Percentiles rank a stretch among this genome's conserved stretches.
Evolutionary conservation across 2,329 filamentous ascomycete species (phyloP).

Genomic region (Trichoderma gracile): DNA sequence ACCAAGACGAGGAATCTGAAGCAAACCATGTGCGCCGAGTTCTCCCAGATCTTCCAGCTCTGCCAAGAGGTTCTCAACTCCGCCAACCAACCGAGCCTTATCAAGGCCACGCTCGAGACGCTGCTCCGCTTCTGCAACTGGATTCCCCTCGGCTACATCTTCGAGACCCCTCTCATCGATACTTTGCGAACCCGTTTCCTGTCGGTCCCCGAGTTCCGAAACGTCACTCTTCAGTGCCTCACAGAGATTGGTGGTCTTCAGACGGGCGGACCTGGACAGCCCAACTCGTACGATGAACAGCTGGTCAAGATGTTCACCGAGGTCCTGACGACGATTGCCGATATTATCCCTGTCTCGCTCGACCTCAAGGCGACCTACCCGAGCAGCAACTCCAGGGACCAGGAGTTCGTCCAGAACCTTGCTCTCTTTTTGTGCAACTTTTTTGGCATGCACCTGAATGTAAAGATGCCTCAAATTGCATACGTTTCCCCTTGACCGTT

Average conservation of each 20-base stretch:
- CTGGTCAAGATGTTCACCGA: constrained; percentile 98
- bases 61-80: constrained; percentile 94
- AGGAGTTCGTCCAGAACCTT: constrained; percentile 96
- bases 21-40: constrained; percentile 98
- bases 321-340: constrained; percentile 83
- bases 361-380: constrained; percentile 91
- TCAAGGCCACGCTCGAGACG: constrained; percentile 96
- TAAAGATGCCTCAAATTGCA: constrained; percentile 40
- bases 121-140: constrained; percentile 96
- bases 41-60: constrained; percentile 96
- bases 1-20: constrained; percentile 95
- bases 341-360: constrained; percentile 86
- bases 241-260: constrained; percentile 96
- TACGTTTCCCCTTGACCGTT: neutral
- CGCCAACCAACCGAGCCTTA: constrained; percentile 81
- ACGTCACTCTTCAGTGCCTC: constrained; percentile 92
- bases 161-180: constrained; percentile 95
- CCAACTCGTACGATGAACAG: constrained; percentile 86
- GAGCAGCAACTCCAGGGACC: constrained; percentile 86
- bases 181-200: constrained; percentile 91
- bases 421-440: constrained; percentile 97
- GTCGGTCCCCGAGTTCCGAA: constrained; percentile 91
- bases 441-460: constrained; percentile 87
- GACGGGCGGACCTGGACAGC: constrained; percentile 68
- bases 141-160: constrained; percentile 98